Conservation (phyloP, 805 yeast genomes). For the Pichia nanzhaoensis region DNA sequence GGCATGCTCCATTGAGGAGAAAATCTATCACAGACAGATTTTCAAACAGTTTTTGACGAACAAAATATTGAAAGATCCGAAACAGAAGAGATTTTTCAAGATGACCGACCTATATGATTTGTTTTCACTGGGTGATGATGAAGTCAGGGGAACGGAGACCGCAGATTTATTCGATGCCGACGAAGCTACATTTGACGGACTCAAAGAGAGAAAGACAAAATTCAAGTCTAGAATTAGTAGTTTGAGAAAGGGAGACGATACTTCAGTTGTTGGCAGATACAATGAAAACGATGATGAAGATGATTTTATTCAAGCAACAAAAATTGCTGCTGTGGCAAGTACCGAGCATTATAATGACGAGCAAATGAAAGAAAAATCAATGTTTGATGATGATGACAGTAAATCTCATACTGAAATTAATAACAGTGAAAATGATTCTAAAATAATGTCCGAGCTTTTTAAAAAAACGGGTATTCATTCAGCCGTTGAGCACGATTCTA, state of each 20-base stretch:
- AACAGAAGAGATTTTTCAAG: constrained; percentile 87
- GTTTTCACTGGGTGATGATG: constrained; percentile 75
- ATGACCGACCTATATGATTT: constrained; percentile 87
- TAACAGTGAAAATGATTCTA: constrained; percentile 55
- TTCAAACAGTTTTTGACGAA: constrained; percentile 92
- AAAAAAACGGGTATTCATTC: constrained; percentile 60
- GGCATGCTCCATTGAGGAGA: constrained; percentile 94
- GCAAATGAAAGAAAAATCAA: constrained; percentile 9
- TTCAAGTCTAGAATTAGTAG: constrained; percentile 12
- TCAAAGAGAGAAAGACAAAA: constrained; percentile 30
- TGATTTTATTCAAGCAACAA: constrained; percentile 59
- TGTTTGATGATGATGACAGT: constrained; percentile 17
- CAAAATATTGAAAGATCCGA: constrained; percentile 91
- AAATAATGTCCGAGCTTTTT: constrained; percentile 70
- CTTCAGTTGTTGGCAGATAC: not conserved
- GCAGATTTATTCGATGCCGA: constrained; percentile 53
- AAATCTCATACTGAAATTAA: constrained; percentile 11
- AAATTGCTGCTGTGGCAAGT: constrained; percentile 65
- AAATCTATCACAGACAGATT: constrained; percentile 92
- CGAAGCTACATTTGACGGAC: constrained; percentile 34
- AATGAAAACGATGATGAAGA: constrained; percentile 48
- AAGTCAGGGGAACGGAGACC: constrained; percentile 59
- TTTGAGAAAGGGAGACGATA: constrained; percentile 14
- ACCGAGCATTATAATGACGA: constrained; percentile 50
- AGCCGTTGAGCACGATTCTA: constrained; percentile 70